Conservation (phyloP, 2,329 filamentous ascomycete genomes). For the Aspergillus fischeri region DNA sequence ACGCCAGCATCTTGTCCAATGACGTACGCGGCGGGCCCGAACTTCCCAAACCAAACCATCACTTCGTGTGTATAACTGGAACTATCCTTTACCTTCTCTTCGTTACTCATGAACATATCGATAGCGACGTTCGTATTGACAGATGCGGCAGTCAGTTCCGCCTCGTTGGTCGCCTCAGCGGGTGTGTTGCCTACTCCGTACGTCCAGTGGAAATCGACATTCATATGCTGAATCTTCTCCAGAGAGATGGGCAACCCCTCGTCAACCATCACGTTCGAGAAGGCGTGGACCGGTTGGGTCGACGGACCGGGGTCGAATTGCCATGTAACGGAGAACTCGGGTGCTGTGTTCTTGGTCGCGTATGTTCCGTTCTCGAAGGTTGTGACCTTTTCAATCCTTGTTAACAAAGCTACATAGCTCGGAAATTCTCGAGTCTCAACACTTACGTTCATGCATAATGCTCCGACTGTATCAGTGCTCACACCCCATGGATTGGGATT, state of each 20-base stretch:
- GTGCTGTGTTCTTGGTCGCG: constrained; percentile 43
- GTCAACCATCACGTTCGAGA: constrained; percentile 51
- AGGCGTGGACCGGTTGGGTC: constrained; percentile 51
- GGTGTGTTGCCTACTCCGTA: constrained; percentile 46
- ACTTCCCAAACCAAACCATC: neutral
- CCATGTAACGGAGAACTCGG: constrained; percentile 53
- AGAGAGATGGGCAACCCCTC: constrained; percentile 44
- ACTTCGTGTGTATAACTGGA: neutral
- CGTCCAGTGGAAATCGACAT: constrained; percentile 48
- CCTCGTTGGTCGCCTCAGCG: constrained; percentile 31
- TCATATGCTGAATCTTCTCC: constrained; percentile 36
- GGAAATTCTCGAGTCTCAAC: neutral
- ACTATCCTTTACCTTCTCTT: constrained; percentile 23
- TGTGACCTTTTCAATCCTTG: constrained; percentile 37
- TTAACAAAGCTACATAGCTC: neutral
- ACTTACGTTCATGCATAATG: neutral
- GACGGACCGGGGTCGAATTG: constrained; percentile 43
- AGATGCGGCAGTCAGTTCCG: constrained; percentile 29
- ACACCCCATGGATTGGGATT: neutral
- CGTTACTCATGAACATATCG: constrained; percentile 55
- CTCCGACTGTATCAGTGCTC: neutral
- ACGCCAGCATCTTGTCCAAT: neutral
- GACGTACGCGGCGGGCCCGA: neutral
- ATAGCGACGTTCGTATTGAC: constrained; percentile 56
- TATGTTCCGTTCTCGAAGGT: constrained; percentile 51